These are phyloP conservation scores for Collybia mongolica DNA, from an alignment of 768 basidiomycete genomes.

Conservation along the genomic window DNA sequence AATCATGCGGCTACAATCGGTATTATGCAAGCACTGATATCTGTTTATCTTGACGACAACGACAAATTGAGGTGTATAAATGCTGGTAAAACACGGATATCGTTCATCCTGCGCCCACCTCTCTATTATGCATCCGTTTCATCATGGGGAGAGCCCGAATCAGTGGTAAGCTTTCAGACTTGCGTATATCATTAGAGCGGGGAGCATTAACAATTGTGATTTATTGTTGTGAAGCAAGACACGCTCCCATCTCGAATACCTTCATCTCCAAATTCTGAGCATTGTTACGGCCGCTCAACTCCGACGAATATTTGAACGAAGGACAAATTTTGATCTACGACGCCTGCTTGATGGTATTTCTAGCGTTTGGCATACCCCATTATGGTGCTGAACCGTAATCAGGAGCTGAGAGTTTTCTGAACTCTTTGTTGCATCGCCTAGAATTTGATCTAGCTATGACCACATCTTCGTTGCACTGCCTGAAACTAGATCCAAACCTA, in stretches of 20 bases:
- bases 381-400: neutral
- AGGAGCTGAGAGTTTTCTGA: slow-evolving; percentile 85
- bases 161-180: slow-evolving; percentile 63
- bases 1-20: slow-evolving; percentile 80
- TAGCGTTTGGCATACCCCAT: neutral
- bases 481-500: slow-evolving; percentile 68
- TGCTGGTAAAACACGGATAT: slow-evolving; percentile 78
- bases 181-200: neutral
- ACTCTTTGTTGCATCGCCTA: slow-evolving; percentile 64
- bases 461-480: slow-evolving; percentile 77
- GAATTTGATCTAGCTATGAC: slow-evolving; percentile 82
- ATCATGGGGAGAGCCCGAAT: slow-evolving; percentile 95
- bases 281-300: slow-evolving; percentile 87
- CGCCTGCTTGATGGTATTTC: slow-evolving; percentile 63
- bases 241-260: slow-evolving; percentile 90
- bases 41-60: slow-evolving; percentile 90
- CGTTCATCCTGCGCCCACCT: slow-evolving; percentile 83
- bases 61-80: slow-evolving; percentile 87
- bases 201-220: slow-evolving; percentile 6
- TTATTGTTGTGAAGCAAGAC: slow-evolving; percentile 71
- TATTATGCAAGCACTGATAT: slow-evolving; percentile 93
- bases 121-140: slow-evolving; percentile 92
- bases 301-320: slow-evolving; percentile 79
- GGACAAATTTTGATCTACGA: slow-evolving; percentile 89
- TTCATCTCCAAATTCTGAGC: slow-evolving; percentile 91